These are phyloP conservation scores for Piper longum DNA, from an alignment of 164 flowering plant species.

Conservation along the genomic window DNA sequence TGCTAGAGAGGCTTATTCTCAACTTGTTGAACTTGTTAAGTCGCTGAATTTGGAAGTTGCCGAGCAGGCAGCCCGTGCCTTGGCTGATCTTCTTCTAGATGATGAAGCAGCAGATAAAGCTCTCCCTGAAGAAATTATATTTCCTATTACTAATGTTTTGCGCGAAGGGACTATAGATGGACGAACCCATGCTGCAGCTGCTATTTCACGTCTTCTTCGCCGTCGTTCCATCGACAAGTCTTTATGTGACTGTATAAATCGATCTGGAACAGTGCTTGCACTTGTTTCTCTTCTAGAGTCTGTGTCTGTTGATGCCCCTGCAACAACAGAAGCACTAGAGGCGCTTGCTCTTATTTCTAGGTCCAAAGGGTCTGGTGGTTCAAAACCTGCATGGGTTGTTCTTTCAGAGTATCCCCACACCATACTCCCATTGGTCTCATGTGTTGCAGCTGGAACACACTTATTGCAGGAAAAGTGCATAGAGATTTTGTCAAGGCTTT, in stretches of 20 bases:
- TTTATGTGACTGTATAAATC: slow-evolving; percentile 62
- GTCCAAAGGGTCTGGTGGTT: slow-evolving; percentile 38
- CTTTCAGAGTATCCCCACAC: slow-evolving; percentile 62
- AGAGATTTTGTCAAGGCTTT: slow-evolving; percentile 68
- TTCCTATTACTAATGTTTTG: slow-evolving; percentile 77
- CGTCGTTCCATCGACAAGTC: slow-evolving; percentile 39
- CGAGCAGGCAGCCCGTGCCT: slow-evolving; percentile 82
- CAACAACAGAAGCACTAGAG: slow-evolving; percentile 74
- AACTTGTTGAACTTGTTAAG: slow-evolving; percentile 54
- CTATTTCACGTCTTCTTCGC: slow-evolving; percentile 70
- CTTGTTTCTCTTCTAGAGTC: slow-evolving; percentile 70
- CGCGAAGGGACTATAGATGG: slow-evolving; percentile 69
- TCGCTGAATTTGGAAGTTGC: slow-evolving; percentile 65
- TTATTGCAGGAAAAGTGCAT: slow-evolving; percentile 80
- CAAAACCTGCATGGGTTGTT: slow-evolving; percentile 81
- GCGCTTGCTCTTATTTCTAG: slow-evolving; percentile 83
- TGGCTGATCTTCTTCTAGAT: slow-evolving; percentile 83
- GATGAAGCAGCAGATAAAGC: slow-evolving; percentile 56
- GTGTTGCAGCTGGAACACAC: slow-evolving; percentile 56
- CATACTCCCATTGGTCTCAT: slow-evolving; percentile 65
- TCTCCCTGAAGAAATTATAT: slow-evolving; percentile 58
- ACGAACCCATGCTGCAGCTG: slow-evolving; percentile 87
- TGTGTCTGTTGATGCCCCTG: slow-evolving; percentile 36
- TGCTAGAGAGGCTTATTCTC: slow-evolving; percentile 63
- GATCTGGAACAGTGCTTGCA: slow-evolving; percentile 81